A percentile compares a stretch with the other conserved stretches of the same genome.
phyloP scores from a whole-genome alignment of 306 rosid species.

The Acmispon strigosus region DNA sequence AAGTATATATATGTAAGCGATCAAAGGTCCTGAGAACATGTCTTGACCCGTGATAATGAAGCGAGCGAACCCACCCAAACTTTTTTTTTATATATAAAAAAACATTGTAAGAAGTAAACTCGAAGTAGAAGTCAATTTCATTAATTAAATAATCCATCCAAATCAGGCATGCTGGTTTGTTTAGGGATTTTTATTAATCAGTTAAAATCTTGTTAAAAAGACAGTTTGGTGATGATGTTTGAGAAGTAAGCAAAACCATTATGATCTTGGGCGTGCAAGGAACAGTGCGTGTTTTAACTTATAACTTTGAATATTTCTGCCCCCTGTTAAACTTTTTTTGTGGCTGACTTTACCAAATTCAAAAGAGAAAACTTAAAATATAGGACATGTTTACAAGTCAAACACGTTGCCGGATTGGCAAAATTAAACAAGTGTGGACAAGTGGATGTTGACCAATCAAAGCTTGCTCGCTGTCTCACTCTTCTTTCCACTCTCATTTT shows the following conservation, averaged over 20 bases:
- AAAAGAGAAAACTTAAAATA: background rate
- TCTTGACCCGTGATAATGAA: too few relatives aligned
- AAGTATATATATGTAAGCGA: too few relatives aligned
- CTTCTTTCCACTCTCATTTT: slow-evolving; percentile 23
- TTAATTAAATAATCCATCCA: background rate
- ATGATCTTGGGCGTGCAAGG: slow-evolving; percentile 19
- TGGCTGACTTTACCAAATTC: slow-evolving; percentile 41
- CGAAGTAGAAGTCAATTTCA: background rate
- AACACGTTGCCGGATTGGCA: slow-evolving; percentile 31
- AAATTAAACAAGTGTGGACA: slow-evolving; percentile 18
- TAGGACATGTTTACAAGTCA: background rate
- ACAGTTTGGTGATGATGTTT: slow-evolving; percentile 21
- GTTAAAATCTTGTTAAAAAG: too few relatives aligned
- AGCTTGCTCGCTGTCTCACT: background rate
- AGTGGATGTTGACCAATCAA: background rate
- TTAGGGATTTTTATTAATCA: slow-evolving; percentile 10
- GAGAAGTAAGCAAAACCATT: slow-evolving; percentile 27
- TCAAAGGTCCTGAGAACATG: too few relatives aligned
- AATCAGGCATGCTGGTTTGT: background rate
- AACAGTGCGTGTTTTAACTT: slow-evolving; percentile 23
- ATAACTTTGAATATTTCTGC: slow-evolving; percentile 22
- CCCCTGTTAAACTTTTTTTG: slow-evolving; percentile 5
- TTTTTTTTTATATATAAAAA: too few relatives aligned
- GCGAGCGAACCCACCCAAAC: too few relatives aligned
- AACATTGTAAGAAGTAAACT: background rate